Evolutionary conservation across 2,329 filamentous ascomycete species (phyloP), one percentile per base, ranked within the genome.

Genomic region (Dichotomopilus funicola): DNA sequence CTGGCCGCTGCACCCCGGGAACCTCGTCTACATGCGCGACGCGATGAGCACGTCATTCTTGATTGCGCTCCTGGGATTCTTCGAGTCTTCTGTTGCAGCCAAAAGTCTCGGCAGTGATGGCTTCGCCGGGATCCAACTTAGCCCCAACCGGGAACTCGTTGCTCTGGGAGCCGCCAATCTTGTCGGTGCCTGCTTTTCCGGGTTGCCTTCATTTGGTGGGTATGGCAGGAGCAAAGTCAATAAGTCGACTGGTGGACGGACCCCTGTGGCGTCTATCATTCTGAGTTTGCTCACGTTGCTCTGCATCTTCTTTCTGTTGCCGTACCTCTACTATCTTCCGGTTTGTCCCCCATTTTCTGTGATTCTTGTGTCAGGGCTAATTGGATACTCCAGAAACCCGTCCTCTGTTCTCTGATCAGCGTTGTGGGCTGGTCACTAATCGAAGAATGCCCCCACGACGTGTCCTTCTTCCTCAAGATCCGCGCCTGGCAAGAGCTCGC

Each of bases 191-290:
- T 88, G 91, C 66, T 97, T 97, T 72, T 91, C 92, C 85, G 86
- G 89, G 19, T 77, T 99, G 27, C 94, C 94, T 6, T 89, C 90
- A 0, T 99, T 99, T 76, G 94, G 94, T 13, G 94, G 94, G 7
- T 99, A 99, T 67, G 94, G 91, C 8, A 80, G 94, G 68, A 96
- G 91, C 72, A 97, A 97, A 71, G 88, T 99, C 62, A 97, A 96
- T 73, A 86, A 86, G 61, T 88, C 88, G 49, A 97, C 94, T 1
- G 94, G 94, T 38, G 92, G 90, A 35, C 89, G 86, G 69, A 96
- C 89, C 1, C 92, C 92, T 0, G 95, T 97, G 88, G 94, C 88
- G 72, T 95, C 89, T 60, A 82, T 99, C 40, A 83, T 97, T 49
- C 73, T 99, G 54, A 91, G 88, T 59, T 61, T 91, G 43, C 88